Evolutionary conservation across 2,329 filamentous ascomycete genomes (phyloP).

Genomic region (Penicillium oxalicum): DNA sequence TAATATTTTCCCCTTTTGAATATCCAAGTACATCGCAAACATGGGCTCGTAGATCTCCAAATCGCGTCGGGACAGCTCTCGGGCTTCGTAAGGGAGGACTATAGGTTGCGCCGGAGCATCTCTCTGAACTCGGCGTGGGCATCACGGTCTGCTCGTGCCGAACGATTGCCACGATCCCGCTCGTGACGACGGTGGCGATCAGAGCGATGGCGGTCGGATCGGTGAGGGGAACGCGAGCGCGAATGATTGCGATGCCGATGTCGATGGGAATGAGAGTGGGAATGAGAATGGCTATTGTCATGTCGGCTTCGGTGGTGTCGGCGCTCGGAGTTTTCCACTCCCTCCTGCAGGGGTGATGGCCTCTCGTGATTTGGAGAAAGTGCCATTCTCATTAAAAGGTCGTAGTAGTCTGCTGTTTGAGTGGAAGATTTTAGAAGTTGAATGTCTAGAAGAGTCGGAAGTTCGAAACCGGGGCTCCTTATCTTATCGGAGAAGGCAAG

Average conservation of each 20-base stretch:
- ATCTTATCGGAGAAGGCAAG: slow-evolving; percentile 6
- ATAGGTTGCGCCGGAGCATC: slow-evolving; percentile 18
- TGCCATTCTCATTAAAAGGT: slow-evolving; percentile 9
- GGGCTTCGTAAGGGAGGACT: slow-evolving; percentile 60
- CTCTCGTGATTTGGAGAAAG: slow-evolving; percentile 10
- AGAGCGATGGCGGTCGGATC: slow-evolving; percentile 25
- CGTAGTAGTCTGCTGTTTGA: background rate
- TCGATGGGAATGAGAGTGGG: slow-evolving; percentile 14
- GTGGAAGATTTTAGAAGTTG: background rate
- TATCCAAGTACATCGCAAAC: slow-evolving; percentile 77
- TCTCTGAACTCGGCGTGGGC: slow-evolving; percentile 11
- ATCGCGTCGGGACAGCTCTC: slow-evolving; percentile 63
- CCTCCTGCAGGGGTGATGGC: slow-evolving; percentile 3
- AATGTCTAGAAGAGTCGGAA: too few species aligned
- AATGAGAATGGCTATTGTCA: slow-evolving; percentile 3
- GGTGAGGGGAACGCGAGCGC: slow-evolving; percentile 35
- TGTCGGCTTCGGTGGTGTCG: slow-evolving; percentile 16
- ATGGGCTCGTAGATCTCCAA: slow-evolving; percentile 61
- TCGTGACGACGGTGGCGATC: slow-evolving; percentile 35
- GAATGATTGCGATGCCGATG: slow-evolving; percentile 23
- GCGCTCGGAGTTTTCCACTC: slow-evolving; percentile 7
- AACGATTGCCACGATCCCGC: slow-evolving; percentile 22
- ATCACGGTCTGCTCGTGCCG: slow-evolving; percentile 11
- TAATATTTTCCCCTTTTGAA: slow-evolving; percentile 73
- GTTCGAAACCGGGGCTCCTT: background rate